Conservation (phyloP, 2,329 filamentous ascomycete species). For the Fusarium setosum region DNA sequence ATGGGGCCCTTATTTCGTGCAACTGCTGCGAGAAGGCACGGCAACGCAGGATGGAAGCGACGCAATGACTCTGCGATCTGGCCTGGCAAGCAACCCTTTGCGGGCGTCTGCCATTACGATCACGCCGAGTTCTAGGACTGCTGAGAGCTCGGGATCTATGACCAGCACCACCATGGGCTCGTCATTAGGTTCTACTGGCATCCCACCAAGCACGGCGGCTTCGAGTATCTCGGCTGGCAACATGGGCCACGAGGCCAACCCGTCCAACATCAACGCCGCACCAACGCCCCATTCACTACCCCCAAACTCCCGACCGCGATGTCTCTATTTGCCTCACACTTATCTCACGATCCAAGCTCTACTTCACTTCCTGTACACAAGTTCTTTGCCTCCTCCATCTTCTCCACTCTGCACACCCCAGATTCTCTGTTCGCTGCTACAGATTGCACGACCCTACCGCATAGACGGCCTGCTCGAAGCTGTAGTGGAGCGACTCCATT, state of each 20-base stretch:
- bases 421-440: slow-evolving; percentile 93
- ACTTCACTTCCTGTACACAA: slow-evolving; percentile 94
- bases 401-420: slow-evolving; percentile 91
- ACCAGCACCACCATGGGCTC: slow-evolving; percentile 59
- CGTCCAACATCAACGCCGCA: slow-evolving; percentile 60
- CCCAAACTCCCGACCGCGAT: slow-evolving; percentile 79
- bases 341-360: slow-evolving; percentile 89
- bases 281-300: slow-evolving; percentile 68
- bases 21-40: slow-evolving; percentile 85
- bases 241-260: slow-evolving; percentile 52
- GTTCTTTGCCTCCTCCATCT: slow-evolving; percentile 80
- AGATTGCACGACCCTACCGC: slow-evolving; percentile 92
- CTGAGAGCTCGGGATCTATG: slow-evolving; percentile 61
- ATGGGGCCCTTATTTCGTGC: slow-evolving; percentile 97
- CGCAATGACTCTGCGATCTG: slow-evolving; percentile 78
- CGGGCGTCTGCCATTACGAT: slow-evolving; percentile 89
- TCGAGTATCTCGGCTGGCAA: slow-evolving; percentile 55
- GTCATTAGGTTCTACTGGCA: slow-evolving; percentile 51
- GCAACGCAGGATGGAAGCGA: slow-evolving; percentile 79
- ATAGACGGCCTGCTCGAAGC: slow-evolving; percentile 93
- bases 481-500: slow-evolving; percentile 89
- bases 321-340: slow-evolving; percentile 93
- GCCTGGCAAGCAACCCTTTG: slow-evolving; percentile 65
- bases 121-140: slow-evolving; percentile 71
- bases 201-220: slow-evolving; percentile 56